phyloP scores from a whole-genome alignment of 176 grass and related monocot species.

The Musa acuminata region DNA sequence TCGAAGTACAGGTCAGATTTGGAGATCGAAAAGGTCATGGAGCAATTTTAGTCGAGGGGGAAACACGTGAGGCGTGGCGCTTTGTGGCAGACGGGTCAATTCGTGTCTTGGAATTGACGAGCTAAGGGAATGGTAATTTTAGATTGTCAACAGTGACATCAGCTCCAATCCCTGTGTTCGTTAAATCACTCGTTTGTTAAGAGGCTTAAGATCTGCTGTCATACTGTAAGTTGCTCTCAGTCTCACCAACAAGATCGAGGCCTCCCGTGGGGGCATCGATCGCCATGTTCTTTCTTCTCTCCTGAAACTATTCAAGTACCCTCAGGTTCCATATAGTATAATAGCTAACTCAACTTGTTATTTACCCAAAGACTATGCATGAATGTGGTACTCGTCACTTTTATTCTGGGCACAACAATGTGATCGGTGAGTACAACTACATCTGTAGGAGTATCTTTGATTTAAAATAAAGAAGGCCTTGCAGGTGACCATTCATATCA shows the following conservation, averaged over 20 bases:
- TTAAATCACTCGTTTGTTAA: background rate
- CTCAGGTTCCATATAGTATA: background rate
- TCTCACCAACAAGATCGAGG: background rate
- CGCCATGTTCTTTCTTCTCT: background rate
- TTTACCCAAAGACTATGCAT: background rate
- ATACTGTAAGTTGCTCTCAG: background rate
- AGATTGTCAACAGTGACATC: background rate
- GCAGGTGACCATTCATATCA: background rate
- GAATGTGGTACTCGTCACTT: background rate
- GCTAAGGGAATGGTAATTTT: background rate
- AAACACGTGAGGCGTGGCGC: background rate
- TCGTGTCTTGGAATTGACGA: background rate
- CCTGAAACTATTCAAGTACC: background rate
- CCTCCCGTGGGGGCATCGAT: background rate
- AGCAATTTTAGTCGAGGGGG: background rate
- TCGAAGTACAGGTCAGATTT: no score
- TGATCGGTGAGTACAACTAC: background rate
- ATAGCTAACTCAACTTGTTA: background rate
- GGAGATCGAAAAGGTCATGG: background rate
- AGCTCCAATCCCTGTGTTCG: background rate
- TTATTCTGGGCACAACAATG: background rate
- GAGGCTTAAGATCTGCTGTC: background rate
- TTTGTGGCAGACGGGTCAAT: constrained; percentile 1
- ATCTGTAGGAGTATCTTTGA: background rate
- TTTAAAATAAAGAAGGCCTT: background rate